These are phyloP conservation scores for Auricularia sp. DNA, from an alignment of 768 basidiomycete species.

Conservation along the genomic window DNA sequence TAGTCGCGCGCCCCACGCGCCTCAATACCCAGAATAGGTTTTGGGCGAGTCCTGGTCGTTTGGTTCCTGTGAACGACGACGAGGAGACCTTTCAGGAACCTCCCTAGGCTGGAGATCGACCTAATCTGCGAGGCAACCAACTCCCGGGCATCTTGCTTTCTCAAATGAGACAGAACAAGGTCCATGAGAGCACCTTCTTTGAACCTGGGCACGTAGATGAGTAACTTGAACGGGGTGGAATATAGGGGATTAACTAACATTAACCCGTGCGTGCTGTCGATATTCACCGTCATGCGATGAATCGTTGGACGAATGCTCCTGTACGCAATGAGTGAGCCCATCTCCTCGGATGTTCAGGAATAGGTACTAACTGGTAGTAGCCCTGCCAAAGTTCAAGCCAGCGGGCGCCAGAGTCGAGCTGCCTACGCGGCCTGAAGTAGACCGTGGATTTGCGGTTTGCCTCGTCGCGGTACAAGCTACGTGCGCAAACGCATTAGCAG, in stretches of 20 bases:
- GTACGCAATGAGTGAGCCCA: neutral
- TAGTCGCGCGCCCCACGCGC: constrained; percentile 38
- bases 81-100: constrained; percentile 44
- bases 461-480: neutral
- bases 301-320: constrained; percentile 51
- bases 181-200: constrained; percentile 47
- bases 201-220: constrained; percentile 23
- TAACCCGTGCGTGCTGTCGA: constrained; percentile 66
- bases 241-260: constrained; percentile 29
- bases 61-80: constrained; percentile 27
- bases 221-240: neutral
- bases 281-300: constrained; percentile 54
- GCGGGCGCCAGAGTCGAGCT: neutral
- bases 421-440: neutral
- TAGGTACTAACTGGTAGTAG: constrained; percentile 45
- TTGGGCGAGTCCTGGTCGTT: constrained; percentile 15
- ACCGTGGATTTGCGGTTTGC: neutral
- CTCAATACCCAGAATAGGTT: constrained; percentile 49
- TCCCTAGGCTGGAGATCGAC: constrained; percentile 36
- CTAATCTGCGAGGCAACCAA: neutral
- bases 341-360: neutral
- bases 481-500: neutral
- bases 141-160: constrained; percentile 12
- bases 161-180: constrained; percentile 47
- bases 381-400: constrained; percentile 60